Percentiles rank a stretch among this genome's conserved stretches.
phyloP scores from a whole-genome alignment of 2,329 filamentous ascomycete genomes.

The Paraconiothyrium brasiliense region DNA sequence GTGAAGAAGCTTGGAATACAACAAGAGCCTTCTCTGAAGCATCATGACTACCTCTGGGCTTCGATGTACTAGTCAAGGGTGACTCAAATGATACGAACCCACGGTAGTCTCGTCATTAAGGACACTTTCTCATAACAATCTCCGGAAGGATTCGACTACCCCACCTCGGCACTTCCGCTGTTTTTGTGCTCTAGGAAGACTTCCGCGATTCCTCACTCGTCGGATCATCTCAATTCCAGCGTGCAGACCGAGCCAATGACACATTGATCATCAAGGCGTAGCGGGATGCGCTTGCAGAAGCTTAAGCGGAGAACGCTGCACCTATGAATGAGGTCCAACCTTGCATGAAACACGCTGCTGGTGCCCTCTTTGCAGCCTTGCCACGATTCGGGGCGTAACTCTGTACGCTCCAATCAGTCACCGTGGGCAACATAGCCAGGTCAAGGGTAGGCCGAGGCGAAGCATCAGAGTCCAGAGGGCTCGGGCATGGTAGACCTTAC shows the following conservation, averaged over 20 bases:
- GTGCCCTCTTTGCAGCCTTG: not conserved
- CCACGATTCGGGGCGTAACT: constrained; percentile 12
- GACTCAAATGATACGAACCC: no score
- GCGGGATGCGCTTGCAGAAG: not conserved
- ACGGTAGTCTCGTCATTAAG: no score
- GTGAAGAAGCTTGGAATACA: not conserved
- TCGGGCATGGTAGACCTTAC: not conserved
- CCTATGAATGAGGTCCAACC: not conserved
- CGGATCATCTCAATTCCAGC: not conserved
- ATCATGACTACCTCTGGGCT: no score
- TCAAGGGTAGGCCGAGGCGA: constrained; percentile 14
- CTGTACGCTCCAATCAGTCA: constrained; percentile 4
- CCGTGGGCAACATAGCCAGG: constrained; percentile 9
- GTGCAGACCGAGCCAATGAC: not conserved
- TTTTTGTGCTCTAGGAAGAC: not conserved
- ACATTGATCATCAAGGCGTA: not conserved
- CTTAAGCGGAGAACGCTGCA: not conserved
- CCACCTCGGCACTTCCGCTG: no score
- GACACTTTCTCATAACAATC: no score
- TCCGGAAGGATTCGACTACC: no score
- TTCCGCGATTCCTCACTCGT: not conserved
- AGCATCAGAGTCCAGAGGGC: not conserved
- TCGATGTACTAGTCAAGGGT: no score
- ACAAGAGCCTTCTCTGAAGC: no score
- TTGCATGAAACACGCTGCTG: not conserved